Conservation (phyloP, 2,329 filamentous ascomycete genomes). For the Drechslera avenae region DNA sequence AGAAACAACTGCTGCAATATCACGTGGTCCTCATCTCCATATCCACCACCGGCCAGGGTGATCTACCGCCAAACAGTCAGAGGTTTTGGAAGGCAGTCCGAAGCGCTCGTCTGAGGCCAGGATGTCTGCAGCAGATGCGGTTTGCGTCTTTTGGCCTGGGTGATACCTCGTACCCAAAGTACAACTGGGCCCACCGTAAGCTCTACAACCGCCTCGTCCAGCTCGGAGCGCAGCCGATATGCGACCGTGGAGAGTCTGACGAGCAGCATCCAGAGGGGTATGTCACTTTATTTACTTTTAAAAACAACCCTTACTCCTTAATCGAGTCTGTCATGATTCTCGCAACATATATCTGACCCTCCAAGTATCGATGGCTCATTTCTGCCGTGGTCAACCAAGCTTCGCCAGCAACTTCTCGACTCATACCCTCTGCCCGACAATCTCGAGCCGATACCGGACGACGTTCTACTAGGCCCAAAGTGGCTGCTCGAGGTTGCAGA, state of each 20-base stretch:
- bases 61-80: conserved; percentile 82
- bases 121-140: conserved; percentile 68
- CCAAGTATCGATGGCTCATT: conserved; percentile 79
- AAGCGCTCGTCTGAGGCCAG: conserved; percentile 74
- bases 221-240: conserved; percentile 78
- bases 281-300: conserved; percentile 34
- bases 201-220: conserved; percentile 82
- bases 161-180: conserved; percentile 94
- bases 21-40: conserved; percentile 76
- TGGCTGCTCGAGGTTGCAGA: conserved; percentile 61
- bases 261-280: conserved; percentile 93
- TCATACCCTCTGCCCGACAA: conserved; percentile 72
- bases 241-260: conserved; percentile 83
- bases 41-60: conserved; percentile 93
- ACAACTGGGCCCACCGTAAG: conserved; percentile 92
- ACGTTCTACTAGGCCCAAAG: conserved; percentile 76
- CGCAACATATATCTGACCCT: conserved; percentile 4
- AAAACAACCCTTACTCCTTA: conserved; percentile 30
- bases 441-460: conserved; percentile 71
- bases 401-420: conserved; percentile 70
- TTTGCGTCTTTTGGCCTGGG: conserved; percentile 92
- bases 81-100: conserved; percentile 85
- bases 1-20: conserved; percentile 53
- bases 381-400: conserved; percentile 72
- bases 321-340: neutral